Conservation (phyloP, 148 eudicot genomes). For the Salicornia ramosissima region DNA sequence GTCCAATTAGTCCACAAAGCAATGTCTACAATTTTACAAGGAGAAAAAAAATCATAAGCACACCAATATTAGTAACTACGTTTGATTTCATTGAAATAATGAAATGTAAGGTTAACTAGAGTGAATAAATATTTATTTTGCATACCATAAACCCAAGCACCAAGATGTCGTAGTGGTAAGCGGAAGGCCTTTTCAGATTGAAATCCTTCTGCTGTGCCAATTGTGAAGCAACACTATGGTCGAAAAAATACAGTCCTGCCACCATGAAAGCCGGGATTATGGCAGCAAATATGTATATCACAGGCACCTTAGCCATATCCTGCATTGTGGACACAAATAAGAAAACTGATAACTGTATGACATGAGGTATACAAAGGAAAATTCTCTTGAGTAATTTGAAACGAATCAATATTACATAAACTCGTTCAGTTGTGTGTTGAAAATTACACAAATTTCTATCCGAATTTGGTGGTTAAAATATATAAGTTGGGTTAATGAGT, state of each 20-base stretch:
- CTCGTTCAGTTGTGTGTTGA: not conserved
- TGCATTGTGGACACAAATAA: conserved; percentile 24
- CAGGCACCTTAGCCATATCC: conserved; percentile 45
- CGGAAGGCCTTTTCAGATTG: conserved; percentile 43
- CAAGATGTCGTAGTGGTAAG: conserved; percentile 49
- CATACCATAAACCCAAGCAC: conserved; percentile 84
- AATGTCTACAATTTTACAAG: conserved; percentile 59
- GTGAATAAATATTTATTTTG: not conserved
- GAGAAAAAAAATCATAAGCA: not conserved
- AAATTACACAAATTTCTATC: not conserved
- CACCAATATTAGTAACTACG: not conserved
- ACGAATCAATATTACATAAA: not conserved
- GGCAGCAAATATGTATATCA: conserved; percentile 39
- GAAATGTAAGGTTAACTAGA: not conserved
- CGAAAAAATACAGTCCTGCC: conserved; percentile 45
- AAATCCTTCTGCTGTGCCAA: conserved; percentile 50
- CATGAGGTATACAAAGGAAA: no score
- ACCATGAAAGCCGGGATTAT: conserved; percentile 44
- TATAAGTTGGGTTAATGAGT: not conserved
- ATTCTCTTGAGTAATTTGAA: not conserved
- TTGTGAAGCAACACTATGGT: conserved; percentile 47
- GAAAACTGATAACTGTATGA: not conserved
- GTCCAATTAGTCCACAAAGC: conserved; percentile 82
- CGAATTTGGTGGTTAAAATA: not conserved
- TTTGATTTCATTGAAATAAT: not conserved